Evolutionary conservation across 768 basidiomycete species (phyloP), one percentile per base, ranked within the genome.

Genomic region (Lentinula edodes): DNA sequence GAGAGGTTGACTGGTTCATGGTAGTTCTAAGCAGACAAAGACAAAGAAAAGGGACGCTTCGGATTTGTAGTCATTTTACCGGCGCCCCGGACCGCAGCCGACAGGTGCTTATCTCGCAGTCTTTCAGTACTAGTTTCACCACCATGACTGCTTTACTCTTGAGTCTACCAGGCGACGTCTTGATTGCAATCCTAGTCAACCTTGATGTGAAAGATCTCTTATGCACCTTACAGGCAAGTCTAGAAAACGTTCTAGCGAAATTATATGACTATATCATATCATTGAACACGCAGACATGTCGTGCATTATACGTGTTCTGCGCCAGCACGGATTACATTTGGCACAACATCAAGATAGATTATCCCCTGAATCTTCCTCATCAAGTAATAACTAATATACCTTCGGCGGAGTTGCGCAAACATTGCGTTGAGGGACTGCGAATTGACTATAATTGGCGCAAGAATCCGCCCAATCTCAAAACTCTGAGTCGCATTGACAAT

Each of bases 231-330:
- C 83, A 84, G 76, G 84, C 79, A 66, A 67, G 70, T 69, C 23
- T 42, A 12, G 13, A 15, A 45, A 15, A 6, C 13, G 43, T 45
- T 45, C n/a, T 20, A 2, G 38, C 46, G 52, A 39, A 52, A 60
- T 41, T 38, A 6, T 50, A 54, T 5, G 4, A 20, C 6, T 23
- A 56, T 43, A 5, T 45, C 6, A 20, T 28, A 15, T 61, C 16
- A 39, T 39, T 42, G 39, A 32, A 41, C 64, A 60, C 74, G 73
- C 70, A 87, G 83, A 80, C 82, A 69, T 83, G 83, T 77, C 86
- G 85, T 79, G 80, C 72, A 62, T 71, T 85, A 61, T 79, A 87
- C 72, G 77, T 78, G n/a, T 76, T 81, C 46, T 78, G 76, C 13
- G 76, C 8, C 0, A 48, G 75, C 53, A 70, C 70, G 43, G 80